A percentile compares a stretch with the other conserved stretches of the same genome.
Conservation (phyloP, 345 rosid species). For the Erucastrum elatum region DNA sequence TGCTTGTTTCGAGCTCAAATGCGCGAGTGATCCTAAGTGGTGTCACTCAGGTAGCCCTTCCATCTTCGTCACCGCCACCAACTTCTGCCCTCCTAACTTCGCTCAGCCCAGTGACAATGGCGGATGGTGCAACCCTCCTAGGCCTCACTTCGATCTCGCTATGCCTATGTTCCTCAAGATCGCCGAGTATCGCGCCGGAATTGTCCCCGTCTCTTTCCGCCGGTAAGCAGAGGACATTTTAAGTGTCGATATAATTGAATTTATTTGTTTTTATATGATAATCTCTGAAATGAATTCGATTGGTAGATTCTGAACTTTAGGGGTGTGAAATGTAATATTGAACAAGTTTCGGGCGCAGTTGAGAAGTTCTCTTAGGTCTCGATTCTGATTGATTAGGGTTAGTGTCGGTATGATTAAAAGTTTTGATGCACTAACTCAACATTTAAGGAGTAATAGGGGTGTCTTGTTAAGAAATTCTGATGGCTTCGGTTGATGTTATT, state of each 20-base stretch:
- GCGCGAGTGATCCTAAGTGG: conserved; percentile 57
- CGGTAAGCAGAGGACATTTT: conserved; percentile 43
- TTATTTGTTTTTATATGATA: background rate
- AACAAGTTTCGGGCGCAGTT: background rate
- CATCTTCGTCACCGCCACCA: conserved; percentile 62
- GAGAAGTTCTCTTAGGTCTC: background rate
- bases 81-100: conserved; percentile 62
- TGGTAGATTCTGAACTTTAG: background rate
- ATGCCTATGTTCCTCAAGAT: conserved; percentile 80
- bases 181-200: conserved; percentile 74
- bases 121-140: conserved; percentile 85
- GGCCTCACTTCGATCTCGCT: conserved; percentile 69
- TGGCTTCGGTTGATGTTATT: background rate
- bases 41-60: conserved; percentile 65
- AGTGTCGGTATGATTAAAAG: background rate
- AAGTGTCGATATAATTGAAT: background rate
- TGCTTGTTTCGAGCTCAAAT: conserved; percentile 70
- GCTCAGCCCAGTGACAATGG: conserved; percentile 65
- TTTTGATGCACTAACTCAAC: background rate
- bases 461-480: background rate
- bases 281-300: background rate
- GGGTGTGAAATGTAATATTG: background rate
- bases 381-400: background rate
- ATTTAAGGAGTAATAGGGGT: background rate
- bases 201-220: conserved; percentile 74